A percentile compares a stretch with the other conserved stretches of the same genome.
Evolutionary conservation across 2,329 filamentous ascomycete genomes (phyloP).

Genomic region (Fusarium sp.): DNA sequence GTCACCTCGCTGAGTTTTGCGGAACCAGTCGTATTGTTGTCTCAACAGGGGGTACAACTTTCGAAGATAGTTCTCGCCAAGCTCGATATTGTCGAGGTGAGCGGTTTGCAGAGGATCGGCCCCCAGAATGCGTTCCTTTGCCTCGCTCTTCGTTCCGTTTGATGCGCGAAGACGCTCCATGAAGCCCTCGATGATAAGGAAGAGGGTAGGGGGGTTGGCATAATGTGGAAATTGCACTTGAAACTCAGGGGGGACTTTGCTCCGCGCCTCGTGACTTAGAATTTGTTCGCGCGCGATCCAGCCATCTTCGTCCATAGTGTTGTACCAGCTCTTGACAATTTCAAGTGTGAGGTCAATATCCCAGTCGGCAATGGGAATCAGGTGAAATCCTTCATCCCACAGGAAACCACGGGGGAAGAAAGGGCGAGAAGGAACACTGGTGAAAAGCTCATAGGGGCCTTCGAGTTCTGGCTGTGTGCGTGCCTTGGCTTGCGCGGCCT

Average conservation of each 20-base stretch:
- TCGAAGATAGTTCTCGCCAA: slow-evolving; percentile 76
- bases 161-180: slow-evolving; percentile 77
- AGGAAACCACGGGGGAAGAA: slow-evolving; percentile 98
- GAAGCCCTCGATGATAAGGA: slow-evolving; percentile 86
- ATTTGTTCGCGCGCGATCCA: slow-evolving; percentile 99
- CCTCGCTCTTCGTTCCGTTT: slow-evolving; percentile 58
- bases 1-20: slow-evolving; percentile 88
- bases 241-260: slow-evolving; percentile 93
- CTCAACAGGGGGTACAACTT: slow-evolving; percentile 87
- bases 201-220: slow-evolving; percentile 94
- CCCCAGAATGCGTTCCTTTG: slow-evolving; percentile 56
- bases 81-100: slow-evolving; percentile 73
- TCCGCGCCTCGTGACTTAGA: slow-evolving; percentile 87
- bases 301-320: slow-evolving; percentile 93
- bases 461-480: slow-evolving; percentile 76
- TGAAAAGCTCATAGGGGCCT: slow-evolving; percentile 89
- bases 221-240: slow-evolving; percentile 97
- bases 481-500: slow-evolving; percentile 81
- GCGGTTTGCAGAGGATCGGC: slow-evolving; percentile 66
- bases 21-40: slow-evolving; percentile 94
- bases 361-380: slow-evolving; percentile 92
- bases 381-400: slow-evolving; percentile 98
- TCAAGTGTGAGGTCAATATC: slow-evolving; percentile 88
- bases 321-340: slow-evolving; percentile 95
- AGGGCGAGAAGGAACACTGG: slow-evolving; percentile 88